Evolutionary conservation across 139 green algal species (phyloP).

Genomic region (Pedinophyceae sp.): DNA sequence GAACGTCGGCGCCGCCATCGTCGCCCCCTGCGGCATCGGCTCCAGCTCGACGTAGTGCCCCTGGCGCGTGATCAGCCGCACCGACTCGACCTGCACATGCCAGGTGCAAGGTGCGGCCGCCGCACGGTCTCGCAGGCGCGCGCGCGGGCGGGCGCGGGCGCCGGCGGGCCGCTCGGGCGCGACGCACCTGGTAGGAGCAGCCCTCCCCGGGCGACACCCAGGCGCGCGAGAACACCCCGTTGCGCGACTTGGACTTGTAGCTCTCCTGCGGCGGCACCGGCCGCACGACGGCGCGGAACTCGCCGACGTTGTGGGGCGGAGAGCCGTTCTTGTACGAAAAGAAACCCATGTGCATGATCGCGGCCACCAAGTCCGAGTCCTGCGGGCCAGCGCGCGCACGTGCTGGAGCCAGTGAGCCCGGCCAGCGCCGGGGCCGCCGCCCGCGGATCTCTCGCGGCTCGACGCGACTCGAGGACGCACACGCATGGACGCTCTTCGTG

Average conservation of each 20-base stretch:
- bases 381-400: no score
- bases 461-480: no score
- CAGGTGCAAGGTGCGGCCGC: no score
- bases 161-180: neutral
- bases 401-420: no score
- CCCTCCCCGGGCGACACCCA: conserved; percentile 39
- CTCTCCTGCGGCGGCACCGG: conserved; percentile 29
- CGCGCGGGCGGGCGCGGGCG: no score
- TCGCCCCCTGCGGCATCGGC: conserved; percentile 29
- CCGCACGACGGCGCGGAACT: conserved; percentile 43
- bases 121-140: conserved; percentile 6
- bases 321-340: conserved; percentile 22
- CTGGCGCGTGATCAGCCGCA: conserved; percentile 42
- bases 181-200: conserved; percentile 42
- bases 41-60: conserved; percentile 39
- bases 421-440: no score
- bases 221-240: conserved; percentile 61
- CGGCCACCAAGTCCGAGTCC: conserved; percentile 84
- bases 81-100: conserved; percentile 55
- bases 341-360: conserved; percentile 86
- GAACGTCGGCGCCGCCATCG: conserved; percentile 54
- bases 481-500: no score
- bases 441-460: no score
- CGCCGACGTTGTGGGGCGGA: conserved; percentile 24
- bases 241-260: conserved; percentile 44